phyloP scores from a whole-genome alignment of 495 filamentous ascomycete genomes.

The Parmelia sp. region DNA sequence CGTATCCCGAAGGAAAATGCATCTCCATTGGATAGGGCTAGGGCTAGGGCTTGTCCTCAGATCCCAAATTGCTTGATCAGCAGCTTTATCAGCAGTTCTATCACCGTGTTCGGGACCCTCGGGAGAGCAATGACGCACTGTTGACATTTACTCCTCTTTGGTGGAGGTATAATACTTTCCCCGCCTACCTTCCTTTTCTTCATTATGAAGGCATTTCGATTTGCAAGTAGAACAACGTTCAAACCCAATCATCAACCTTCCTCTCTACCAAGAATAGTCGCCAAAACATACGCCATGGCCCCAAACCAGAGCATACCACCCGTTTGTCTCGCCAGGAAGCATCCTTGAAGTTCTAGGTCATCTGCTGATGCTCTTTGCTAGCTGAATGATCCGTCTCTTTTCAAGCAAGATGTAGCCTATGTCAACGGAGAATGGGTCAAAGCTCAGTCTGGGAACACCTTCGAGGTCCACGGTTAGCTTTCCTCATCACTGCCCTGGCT shows the following conservation, averaged over 20 bases:
- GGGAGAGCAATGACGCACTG: too few species aligned
- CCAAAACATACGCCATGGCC: slow-evolving; percentile 27
- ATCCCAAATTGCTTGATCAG: too few species aligned
- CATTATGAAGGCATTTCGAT: slow-evolving; percentile 20
- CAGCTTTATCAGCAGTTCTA: too few species aligned
- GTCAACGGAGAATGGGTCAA: slow-evolving; percentile 81
- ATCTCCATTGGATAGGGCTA: too few species aligned
- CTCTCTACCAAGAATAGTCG: slow-evolving; percentile 19
- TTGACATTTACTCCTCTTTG: too few species aligned
- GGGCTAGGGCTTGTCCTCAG: too few species aligned
- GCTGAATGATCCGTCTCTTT: slow-evolving; percentile 77
- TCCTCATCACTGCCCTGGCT: slow-evolving; percentile 2
- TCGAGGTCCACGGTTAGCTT: slow-evolving; percentile 61
- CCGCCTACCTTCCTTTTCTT: slow-evolving; percentile 4
- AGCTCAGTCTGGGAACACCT: slow-evolving; percentile 70
- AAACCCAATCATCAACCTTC: slow-evolving; percentile 18
- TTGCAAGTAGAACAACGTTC: background rate
- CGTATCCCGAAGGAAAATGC: too few species aligned
- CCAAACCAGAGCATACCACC: slow-evolving; percentile 23
- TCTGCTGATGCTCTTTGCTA: slow-evolving; percentile 27
- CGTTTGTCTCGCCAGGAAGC: slow-evolving; percentile 5
- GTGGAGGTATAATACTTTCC: too few species aligned
- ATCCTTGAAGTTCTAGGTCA: background rate
- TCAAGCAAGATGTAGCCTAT: slow-evolving; percentile 71
- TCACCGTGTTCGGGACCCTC: too few species aligned